These are phyloP conservation scores for Syzygium syzygioides DNA, from an alignment of 441 rosid genomes.

Conservation along the genomic window DNA sequence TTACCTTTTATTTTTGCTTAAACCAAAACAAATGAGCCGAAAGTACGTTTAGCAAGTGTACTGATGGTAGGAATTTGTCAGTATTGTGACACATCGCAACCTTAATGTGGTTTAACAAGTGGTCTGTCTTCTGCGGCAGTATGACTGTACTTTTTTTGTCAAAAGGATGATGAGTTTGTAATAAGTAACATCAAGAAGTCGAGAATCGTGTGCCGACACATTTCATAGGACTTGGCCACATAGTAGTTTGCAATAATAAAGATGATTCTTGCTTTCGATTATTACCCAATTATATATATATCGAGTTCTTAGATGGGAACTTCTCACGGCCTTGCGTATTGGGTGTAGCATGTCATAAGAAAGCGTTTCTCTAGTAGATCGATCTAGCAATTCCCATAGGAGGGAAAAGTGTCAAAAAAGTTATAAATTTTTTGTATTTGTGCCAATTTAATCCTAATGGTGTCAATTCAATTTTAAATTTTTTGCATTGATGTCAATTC, in stretches of 20 bases:
- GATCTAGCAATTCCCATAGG: not conserved
- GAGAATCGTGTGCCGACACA: not conserved
- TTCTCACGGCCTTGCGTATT: not conserved
- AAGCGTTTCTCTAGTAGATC: not conserved
- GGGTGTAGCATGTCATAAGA: not conserved
- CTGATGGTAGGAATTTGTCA: not conserved
- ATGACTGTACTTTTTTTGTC: not conserved
- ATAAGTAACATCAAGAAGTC: not conserved
- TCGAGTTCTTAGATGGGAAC: not conserved
- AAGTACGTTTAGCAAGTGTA: no score
- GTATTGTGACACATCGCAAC: not conserved
- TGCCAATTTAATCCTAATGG: no score
- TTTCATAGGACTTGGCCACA: not conserved
- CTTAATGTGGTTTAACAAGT: not conserved
- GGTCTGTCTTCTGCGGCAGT: not conserved
- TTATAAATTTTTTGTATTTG: no score
- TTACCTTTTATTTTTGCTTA: not conserved
- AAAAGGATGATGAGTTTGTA: not conserved
- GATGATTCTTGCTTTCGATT: not conserved
- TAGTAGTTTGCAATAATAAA: not conserved
- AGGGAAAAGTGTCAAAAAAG: not conserved
- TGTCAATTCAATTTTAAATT: no score
- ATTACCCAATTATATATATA: not conserved
- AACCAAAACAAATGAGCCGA: not conserved
- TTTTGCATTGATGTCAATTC: no score